Evolutionary conservation across 2,329 filamentous ascomycete genomes (phyloP).

Genomic region (Shiraia sp.): DNA sequence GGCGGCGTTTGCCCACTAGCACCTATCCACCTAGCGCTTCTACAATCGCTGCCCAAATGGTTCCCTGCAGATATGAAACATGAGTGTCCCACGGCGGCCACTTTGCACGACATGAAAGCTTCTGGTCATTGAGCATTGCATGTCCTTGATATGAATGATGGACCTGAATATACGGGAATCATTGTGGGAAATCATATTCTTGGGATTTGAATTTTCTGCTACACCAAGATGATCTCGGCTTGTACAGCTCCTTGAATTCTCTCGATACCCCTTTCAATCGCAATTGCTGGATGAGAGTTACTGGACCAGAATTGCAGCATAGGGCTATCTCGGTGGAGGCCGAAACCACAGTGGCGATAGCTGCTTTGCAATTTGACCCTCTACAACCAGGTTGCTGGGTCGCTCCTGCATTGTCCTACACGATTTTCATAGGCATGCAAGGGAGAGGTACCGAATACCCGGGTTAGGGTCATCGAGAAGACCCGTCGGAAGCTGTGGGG

Average conservation of each 20-base stretch:
- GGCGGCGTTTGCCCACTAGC: conserved; percentile 16
- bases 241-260: too few relatives aligned
- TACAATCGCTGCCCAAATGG: neutral
- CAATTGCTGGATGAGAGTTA: too few relatives aligned
- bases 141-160: neutral
- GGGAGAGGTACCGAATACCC: conserved; percentile 32
- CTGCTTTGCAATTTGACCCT: conserved; percentile 27
- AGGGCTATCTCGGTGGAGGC: conserved; percentile 31
- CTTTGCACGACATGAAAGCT: neutral
- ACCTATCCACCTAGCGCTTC: conserved; percentile 2
- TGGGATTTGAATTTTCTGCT: too few relatives aligned
- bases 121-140: neutral
- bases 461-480: conserved; percentile 27
- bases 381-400: conserved; percentile 37
- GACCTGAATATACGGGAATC: neutral
- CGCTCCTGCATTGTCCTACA: conserved; percentile 26
- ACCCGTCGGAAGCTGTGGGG: conserved; percentile 33
- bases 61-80: conserved; percentile 9
- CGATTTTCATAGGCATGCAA: conserved; percentile 28
- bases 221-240: too few relatives aligned
- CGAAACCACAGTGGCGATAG: conserved; percentile 22
- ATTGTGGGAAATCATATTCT: neutral
- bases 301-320: too few relatives aligned
- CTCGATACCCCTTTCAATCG: too few relatives aligned
- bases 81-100: neutral